Base-by-base conservation (phyloP, 176 grass and related monocot genomes). In the Musa troglodytarum region DNA sequence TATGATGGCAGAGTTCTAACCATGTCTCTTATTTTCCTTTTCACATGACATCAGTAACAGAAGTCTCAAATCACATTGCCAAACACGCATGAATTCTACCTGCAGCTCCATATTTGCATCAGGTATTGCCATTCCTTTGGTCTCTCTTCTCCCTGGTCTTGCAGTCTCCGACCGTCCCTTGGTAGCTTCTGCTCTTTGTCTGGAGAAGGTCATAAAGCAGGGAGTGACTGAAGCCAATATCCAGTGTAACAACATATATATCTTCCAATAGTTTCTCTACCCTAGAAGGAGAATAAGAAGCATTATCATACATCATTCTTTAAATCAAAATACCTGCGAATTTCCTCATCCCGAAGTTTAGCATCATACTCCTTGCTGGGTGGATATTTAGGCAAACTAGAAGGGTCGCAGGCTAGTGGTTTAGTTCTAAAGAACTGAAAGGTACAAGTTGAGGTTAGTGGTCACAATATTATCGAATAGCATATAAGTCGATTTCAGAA, bases 291-390 rank as follows among this genome's bases (percentile, higher is more conserved):
- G 55, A 13, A 52, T 73, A n/a, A 23, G 49, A 19, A 80, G 29
- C 10, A 68, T 68, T 68, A 34, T 68, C 5, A 15, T 19, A 62
- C 17, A 19, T 62, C 15, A n/a, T 19, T 8, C 5, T 19, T 17
- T 19, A 62, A 62, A 62, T 62, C 57, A 50, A 43, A 63, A 2
- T 77, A 66, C 75, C 75, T 89, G 76, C 87, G 86, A 22, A 73
- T 82, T 85, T 89, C 89, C 69, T 92, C 86, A 74, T 92, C 82
- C 58, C 78, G 84, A 51, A 96, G 82, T 74, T 88, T 96, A 43
- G 81, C 82, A 79, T 92, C 87, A 63, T 92, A 96, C 79, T 96
- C 92, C 82, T 96, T 96, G 83, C 89, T 96, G 89, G 92, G 89
- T 74, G 92, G 85, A 84, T 87, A 88, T 78, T 83, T 96, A 1